phyloP scores from a whole-genome alignment of 208 protist genomes.

The Crithidia mellificae region DNA sequence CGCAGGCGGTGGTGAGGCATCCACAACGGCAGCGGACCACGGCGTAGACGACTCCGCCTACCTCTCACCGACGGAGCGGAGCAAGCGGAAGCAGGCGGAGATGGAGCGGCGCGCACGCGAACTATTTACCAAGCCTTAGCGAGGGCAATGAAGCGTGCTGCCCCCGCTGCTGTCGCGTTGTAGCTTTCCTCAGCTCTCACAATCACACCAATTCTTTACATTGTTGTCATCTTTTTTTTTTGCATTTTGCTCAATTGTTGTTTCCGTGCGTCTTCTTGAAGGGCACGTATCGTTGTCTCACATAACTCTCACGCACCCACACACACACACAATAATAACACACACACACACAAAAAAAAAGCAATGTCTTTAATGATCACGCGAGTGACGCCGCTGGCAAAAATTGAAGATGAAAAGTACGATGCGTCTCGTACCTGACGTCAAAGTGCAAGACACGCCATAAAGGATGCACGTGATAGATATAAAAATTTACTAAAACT shows the following conservation, averaged over 20 bases:
- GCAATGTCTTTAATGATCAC: no score
- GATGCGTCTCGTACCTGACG: no score
- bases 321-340: no score
- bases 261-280: background rate
- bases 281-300: slow-evolving; percentile 1
- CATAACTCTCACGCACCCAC: background rate
- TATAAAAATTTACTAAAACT: no score
- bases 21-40: background rate
- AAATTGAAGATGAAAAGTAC: no score
- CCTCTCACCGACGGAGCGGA: slow-evolving; percentile 24
- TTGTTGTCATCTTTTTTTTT: background rate
- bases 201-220: no score
- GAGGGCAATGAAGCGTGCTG: background rate
- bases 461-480: no score
- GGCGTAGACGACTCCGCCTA: background rate
- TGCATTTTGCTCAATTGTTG: background rate
- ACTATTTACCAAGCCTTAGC: slow-evolving; percentile 18
- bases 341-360: background rate
- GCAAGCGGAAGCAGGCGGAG: slow-evolving; percentile 27
- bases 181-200: no score
- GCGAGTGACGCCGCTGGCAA: no score
- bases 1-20: background rate
- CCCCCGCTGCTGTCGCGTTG: no score
- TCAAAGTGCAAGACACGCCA: no score
- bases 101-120: slow-evolving; percentile 42